Evolutionary conservation across 2,329 filamentous ascomycete genomes (phyloP).

Genomic region (Trichoderma endophyticum): DNA sequence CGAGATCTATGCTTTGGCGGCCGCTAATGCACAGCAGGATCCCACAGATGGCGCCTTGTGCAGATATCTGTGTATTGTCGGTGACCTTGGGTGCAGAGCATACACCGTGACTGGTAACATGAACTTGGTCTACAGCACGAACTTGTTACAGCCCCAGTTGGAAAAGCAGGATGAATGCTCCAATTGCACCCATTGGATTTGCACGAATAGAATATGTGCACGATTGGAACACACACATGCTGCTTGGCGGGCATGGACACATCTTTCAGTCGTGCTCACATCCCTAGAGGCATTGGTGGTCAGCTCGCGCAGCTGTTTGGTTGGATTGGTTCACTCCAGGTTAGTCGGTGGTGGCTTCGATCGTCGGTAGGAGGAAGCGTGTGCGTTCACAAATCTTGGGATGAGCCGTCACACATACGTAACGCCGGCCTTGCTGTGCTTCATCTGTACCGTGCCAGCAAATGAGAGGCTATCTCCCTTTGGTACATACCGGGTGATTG

Average conservation of each 20-base stretch:
- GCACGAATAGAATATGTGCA: conserved; percentile 3
- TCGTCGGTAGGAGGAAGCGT: background rate
- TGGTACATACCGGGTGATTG: background rate
- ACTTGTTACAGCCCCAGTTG: background rate
- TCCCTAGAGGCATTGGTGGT: conserved; percentile 6
- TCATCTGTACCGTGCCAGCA: background rate
- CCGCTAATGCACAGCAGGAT: conserved; percentile 33
- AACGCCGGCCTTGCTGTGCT: background rate
- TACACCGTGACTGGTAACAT: background rate
- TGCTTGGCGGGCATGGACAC: background rate
- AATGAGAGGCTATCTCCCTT: background rate
- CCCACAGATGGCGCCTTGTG: conserved; percentile 18
- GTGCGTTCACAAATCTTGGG: background rate
- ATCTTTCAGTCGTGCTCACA: conserved; percentile 5
- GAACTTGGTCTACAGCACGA: background rate
- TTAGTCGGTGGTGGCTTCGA: conserved; percentile 4
- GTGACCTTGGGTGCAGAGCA: background rate
- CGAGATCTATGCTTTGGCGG: conserved; percentile 34
- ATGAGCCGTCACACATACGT: conserved; percentile 17
- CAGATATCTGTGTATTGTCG: conserved; percentile 1
- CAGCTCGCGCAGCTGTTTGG: conserved; percentile 4
- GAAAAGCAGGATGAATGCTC: background rate
- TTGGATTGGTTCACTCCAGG: conserved; percentile 1
- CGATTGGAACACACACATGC: background rate
- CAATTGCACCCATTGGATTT: conserved; percentile 2